phyloP scores from a whole-genome alignment of 2,329 filamentous ascomycete species.

The Cladorrhinum sp. region DNA sequence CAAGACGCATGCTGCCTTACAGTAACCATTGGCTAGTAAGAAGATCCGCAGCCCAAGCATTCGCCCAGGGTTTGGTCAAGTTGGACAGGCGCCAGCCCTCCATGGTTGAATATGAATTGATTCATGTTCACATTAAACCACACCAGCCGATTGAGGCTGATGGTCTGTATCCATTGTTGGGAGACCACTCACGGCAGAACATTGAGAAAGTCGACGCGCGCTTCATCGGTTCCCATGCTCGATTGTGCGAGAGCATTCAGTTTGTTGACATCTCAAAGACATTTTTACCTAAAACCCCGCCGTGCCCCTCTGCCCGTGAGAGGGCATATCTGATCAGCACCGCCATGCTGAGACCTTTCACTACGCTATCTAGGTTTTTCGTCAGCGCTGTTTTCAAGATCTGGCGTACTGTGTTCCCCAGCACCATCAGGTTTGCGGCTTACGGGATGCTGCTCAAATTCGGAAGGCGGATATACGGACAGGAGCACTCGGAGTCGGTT shows the following conservation, averaged over 20 bases:
- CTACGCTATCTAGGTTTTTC: not conserved
- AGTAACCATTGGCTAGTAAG: conserved; percentile 33
- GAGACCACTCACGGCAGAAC: conserved; percentile 32
- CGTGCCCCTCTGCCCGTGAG: not conserved
- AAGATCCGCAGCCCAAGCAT: conserved; percentile 27
- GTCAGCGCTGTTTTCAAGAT: conserved; percentile 11
- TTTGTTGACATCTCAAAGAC: conserved; percentile 25
- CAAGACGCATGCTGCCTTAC: conserved; percentile 4
- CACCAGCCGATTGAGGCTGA: conserved; percentile 24
- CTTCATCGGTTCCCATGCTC: conserved; percentile 32
- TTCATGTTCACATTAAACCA: conserved; percentile 4
- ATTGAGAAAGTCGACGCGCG: conserved; percentile 30
- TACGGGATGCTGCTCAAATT: conserved; percentile 25
- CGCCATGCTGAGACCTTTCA: not conserved
- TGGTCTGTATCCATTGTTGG: conserved; percentile 29
- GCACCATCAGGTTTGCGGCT: conserved; percentile 14
- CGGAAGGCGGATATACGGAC: conserved; percentile 25
- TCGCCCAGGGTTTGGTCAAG: conserved; percentile 25
- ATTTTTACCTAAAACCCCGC: conserved; percentile 6
- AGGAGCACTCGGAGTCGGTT: conserved; percentile 12
- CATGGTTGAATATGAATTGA: conserved; percentile 29
- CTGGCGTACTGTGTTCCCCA: conserved; percentile 26
- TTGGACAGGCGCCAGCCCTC: conserved; percentile 29
- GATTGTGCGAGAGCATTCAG: conserved; percentile 29
- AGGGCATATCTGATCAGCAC: not conserved